Percentiles rank a stretch among this genome's conserved stretches.
These are phyloP conservation scores for Cunninghamia lanceolata DNA, from an alignment of 75 land plant genomes.

Conservation along the genomic window DNA sequence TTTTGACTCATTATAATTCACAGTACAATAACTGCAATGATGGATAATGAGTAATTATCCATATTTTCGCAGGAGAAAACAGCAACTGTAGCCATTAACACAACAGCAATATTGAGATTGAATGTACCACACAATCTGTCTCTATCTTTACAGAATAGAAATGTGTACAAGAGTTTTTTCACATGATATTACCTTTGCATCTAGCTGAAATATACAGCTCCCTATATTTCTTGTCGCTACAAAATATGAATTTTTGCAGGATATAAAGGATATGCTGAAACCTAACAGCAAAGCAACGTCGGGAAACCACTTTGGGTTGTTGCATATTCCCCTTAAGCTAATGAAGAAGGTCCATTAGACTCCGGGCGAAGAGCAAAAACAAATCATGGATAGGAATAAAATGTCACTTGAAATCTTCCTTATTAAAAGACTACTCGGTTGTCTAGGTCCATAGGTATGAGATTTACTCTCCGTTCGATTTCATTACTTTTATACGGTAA, in stretches of 20 bases:
- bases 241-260: background rate
- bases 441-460: conserved; percentile 4
- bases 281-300: conserved; percentile 19
- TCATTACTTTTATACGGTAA: background rate
- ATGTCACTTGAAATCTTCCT: conserved; percentile 30
- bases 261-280: conserved; percentile 29
- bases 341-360: conserved; percentile 21
- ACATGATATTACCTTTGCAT: too few species aligned
- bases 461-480: too few species aligned
- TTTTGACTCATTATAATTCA: too few species aligned
- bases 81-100: too few species aligned
- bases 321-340: conserved; percentile 23
- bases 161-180: too few species aligned
- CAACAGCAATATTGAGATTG: background rate
- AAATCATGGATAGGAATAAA: conserved; percentile 22
- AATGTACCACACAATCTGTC: background rate
- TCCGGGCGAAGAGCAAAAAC: conserved; percentile 22
- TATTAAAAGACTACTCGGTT: conserved; percentile 25
- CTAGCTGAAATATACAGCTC: too few species aligned
- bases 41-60: too few species aligned
- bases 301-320: conserved; percentile 44
- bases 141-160: too few species aligned
- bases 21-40: too few species aligned
- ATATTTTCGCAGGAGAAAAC: too few species aligned
- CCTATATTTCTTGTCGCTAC: too few species aligned